Evolutionary conservation across 2,329 filamentous ascomycete species (phyloP), one percentile per base, ranked within the genome.

Genomic region (Fusarium oligoseptatum): DNA sequence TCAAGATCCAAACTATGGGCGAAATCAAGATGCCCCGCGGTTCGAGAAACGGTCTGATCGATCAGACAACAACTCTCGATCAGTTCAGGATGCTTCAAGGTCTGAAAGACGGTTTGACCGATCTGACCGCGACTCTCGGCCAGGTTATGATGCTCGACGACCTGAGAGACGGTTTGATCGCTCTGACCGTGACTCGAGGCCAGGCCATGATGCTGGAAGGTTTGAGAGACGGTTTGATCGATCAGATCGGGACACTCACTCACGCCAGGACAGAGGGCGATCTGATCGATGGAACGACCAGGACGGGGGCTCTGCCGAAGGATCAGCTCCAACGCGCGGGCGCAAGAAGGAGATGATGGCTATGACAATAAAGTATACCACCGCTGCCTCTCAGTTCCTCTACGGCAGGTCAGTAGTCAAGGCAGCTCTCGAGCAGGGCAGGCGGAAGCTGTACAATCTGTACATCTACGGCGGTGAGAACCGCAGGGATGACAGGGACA

Each of bases 331-430:
- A 22, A 73, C 34, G 43, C 75, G 76, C 29, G 77, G 73, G 43
- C 76, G 74, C 34, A 80, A 74, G 57, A 80, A 78, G 34, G 78
- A 75, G 36, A 80, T 83, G 80, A 83, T 83, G 80, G 76, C 81
- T 11, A 81, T 84, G 78, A 83, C 79, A 1, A 73, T 85, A 69
- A 82, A 83, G 57, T 91, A 96, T 80, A 95, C 94, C 0, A 97
- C 95, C 1, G 93, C 96, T 0, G 94, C 94, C 6, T 98, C 95
- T 0, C 93, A 98, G 71, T 98, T 98, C 77, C 86, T 99, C 3
- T 98, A 97, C 80, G 97, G 97, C 7, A 90, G 89, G 52, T 94
- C 93, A 3, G 91, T 94, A 2, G 94, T 98, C 24, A 88, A 93
- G 72, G 93, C 95, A 22, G 95, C 95, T 0, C 85, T 99, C 22